Evolutionary conservation across 177 flowering plant species (phyloP).

Genomic region (Telopea speciosissima): DNA sequence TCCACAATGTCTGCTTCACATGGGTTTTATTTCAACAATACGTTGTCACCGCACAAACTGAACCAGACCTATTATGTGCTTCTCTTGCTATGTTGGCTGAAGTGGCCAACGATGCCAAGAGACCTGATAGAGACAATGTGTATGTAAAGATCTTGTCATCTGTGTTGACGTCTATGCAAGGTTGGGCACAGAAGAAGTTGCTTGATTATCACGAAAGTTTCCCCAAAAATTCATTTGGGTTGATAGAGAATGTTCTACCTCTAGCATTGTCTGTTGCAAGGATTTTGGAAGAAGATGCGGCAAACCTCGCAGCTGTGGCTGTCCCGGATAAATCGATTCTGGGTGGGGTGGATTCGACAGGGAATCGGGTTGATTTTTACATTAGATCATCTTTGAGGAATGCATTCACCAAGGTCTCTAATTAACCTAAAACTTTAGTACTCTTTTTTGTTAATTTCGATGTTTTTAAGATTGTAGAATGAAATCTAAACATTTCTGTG

Average conservation of each 20-base stretch:
- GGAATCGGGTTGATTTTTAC: conserved; percentile 54
- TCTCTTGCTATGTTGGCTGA: conserved; percentile 60
- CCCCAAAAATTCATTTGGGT: conserved; percentile 31
- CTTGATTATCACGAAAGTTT: conserved; percentile 58
- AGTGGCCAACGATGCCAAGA: conserved; percentile 61
- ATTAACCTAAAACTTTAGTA: too few relatives aligned
- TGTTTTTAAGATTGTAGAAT: not conserved
- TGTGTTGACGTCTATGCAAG: conserved; percentile 45
- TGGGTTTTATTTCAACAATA: conserved; percentile 85
- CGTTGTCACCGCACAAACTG: conserved; percentile 45
- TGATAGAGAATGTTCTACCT: conserved; percentile 68
- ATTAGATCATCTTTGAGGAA: conserved; percentile 59
- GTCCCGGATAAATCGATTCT: conserved; percentile 13
- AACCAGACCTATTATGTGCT: conserved; percentile 74
- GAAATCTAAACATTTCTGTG: too few relatives aligned
- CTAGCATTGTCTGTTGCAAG: conserved; percentile 49
- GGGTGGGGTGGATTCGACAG: not conserved
- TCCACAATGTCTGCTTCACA: conserved; percentile 71
- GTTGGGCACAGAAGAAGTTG: conserved; percentile 69
- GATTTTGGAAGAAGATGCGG: conserved; percentile 58
- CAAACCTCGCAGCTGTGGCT: conserved; percentile 10
- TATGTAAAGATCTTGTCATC: conserved; percentile 46
- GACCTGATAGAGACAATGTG: conserved; percentile 35
- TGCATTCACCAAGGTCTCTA: conserved; percentile 62
- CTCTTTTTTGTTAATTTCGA: not conserved